Evolutionary conservation across 2,329 filamentous ascomycete genomes (phyloP).

Genomic region (Aphanoascus verrucosus): DNA sequence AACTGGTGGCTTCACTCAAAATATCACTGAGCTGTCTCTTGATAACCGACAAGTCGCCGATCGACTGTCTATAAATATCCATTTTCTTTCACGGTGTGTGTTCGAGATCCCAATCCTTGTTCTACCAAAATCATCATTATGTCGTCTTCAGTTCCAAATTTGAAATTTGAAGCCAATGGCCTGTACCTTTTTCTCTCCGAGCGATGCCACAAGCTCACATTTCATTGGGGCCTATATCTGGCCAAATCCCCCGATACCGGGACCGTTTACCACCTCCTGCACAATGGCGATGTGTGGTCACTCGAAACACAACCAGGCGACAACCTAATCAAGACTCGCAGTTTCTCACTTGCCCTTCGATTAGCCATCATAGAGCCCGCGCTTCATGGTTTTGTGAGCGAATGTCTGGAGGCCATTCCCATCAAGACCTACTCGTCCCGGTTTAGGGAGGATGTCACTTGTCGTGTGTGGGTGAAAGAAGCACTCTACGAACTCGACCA

Average conservation of each 20-base stretch:
- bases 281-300: conserved; percentile 15
- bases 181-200: conserved; percentile 21
- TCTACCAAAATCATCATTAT: neutral
- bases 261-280: conserved; percentile 18
- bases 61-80: neutral
- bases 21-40: too few relatives aligned
- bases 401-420: conserved; percentile 17
- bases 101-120: neutral
- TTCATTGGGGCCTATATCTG: conserved; percentile 22
- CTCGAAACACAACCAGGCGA: conserved; percentile 11
- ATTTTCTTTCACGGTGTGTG: too few relatives aligned
- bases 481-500: conserved; percentile 19
- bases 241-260: conserved; percentile 13
- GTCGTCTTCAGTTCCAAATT: neutral
- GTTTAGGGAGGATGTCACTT: conserved; percentile 16
- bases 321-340: too few relatives aligned
- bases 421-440: conserved; percentile 16
- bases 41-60: neutral
- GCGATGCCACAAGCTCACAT: conserved; percentile 14
- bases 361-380: conserved; percentile 17
- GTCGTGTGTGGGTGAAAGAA: conserved; percentile 22
- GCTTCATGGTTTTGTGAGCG: conserved; percentile 16
- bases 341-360: conserved; percentile 18
- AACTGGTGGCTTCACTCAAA: too few relatives aligned
- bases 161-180: conserved; percentile 12